phyloP scores from a whole-genome alignment of 169 alveolate species.

The Plasmodium yoelii region DNA sequence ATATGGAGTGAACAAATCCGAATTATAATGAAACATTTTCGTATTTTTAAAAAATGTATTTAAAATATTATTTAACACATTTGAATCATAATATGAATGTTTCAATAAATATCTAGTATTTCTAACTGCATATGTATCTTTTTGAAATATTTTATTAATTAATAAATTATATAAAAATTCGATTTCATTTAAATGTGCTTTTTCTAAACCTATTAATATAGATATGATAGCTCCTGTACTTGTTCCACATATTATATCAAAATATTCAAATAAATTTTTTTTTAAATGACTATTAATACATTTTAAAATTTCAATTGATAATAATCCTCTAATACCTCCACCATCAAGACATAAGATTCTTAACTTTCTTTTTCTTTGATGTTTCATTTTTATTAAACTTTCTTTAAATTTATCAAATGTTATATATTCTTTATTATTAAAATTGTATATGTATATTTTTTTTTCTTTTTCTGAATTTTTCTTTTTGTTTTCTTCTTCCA shows the following conservation, averaged over 20 bases:
- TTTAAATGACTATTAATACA: slow-evolving; percentile 75
- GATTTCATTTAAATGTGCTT: slow-evolving; percentile 82
- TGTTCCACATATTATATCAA: slow-evolving; percentile 91
- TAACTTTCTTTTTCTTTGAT: slow-evolving; percentile 78
- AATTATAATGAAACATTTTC: slow-evolving; percentile 88
- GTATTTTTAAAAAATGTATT: slow-evolving; percentile 80
- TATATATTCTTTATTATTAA: slow-evolving; percentile 57
- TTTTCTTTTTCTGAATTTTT: not conserved
- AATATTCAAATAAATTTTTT: slow-evolving; percentile 83
- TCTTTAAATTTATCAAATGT: slow-evolving; percentile 53
- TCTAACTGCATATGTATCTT: slow-evolving; percentile 83
- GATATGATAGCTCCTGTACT: slow-evolving; percentile 91
- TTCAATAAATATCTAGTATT: slow-evolving; percentile 83
- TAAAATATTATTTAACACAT: slow-evolving; percentile 77
- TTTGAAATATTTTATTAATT: slow-evolving; percentile 84
- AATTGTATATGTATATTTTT: slow-evolving; percentile 29
- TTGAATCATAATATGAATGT: slow-evolving; percentile 88
- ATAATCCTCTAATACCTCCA: slow-evolving; percentile 90
- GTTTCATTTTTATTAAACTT: slow-evolving; percentile 57
- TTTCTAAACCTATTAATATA: slow-evolving; percentile 86
- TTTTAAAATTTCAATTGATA: slow-evolving; percentile 86
- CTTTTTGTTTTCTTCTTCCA: slow-evolving; percentile 4
- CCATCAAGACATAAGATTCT: slow-evolving; percentile 89
- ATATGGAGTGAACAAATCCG: slow-evolving; percentile 86
- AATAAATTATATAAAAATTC: slow-evolving; percentile 84